Evolutionary conservation across 2,329 filamentous ascomycete species (phyloP).

Genomic region (Helotiales sp.): DNA sequence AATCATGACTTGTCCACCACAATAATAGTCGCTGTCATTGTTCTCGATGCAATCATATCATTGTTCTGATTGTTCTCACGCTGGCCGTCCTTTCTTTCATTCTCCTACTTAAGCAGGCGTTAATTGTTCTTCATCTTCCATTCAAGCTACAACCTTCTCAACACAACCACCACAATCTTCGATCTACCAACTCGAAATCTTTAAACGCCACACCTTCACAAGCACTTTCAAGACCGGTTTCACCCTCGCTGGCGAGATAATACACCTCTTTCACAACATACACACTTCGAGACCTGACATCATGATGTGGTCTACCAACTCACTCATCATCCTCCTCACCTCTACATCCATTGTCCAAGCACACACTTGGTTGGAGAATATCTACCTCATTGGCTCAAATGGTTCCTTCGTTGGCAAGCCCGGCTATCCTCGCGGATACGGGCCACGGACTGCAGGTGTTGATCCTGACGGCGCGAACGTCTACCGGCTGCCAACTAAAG

Average conservation of each 20-base stretch:
- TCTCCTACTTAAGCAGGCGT: conserved; percentile 5
- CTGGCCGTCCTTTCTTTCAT: conserved; percentile 22
- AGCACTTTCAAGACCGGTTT: conserved; percentile 4
- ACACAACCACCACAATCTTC: conserved; percentile 2
- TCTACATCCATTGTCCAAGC: conserved; percentile 38
- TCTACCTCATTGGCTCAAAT: conserved; percentile 69
- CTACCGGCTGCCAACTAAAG: conserved; percentile 61
- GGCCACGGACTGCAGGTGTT: conserved; percentile 57
- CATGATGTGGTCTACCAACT: neutral
- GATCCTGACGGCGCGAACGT: conserved; percentile 61
- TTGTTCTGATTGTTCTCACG: conserved; percentile 28
- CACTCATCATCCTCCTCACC: conserved; percentile 18
- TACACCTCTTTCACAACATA: conserved; percentile 3
- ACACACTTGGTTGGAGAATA: conserved; percentile 83
- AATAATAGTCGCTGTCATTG: conserved; percentile 23
- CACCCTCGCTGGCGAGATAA: conserved; percentile 23
- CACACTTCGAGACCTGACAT: conserved; percentile 8
- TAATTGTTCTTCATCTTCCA: neutral
- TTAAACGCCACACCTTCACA: neutral
- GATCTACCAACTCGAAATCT: neutral
- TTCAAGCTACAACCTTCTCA: neutral
- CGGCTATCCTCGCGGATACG: conserved; percentile 75
- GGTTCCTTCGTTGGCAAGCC: conserved; percentile 69
- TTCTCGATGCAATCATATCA: conserved; percentile 15
- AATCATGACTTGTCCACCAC: conserved; percentile 24